phyloP scores from a whole-genome alignment of 1,284 basidiomycete genomes.

The Fomitopsis betulina region DNA sequence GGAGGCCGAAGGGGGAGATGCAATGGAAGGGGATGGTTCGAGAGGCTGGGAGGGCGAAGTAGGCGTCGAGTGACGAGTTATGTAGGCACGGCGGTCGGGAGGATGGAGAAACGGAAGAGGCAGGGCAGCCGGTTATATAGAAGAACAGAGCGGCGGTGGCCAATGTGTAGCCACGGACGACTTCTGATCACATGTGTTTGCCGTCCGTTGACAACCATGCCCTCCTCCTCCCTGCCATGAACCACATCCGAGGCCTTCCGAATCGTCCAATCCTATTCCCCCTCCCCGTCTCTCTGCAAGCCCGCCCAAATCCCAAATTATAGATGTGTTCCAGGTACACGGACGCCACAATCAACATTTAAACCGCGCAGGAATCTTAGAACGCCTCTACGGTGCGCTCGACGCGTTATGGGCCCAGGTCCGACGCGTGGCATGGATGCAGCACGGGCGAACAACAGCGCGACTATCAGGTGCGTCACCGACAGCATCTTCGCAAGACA shows the following conservation, averaged over 20 bases:
- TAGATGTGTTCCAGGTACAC: neutral
- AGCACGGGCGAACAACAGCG: neutral
- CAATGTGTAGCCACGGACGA: constrained; percentile 2
- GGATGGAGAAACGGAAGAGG: constrained; percentile 3
- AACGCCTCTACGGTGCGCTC: neutral
- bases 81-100: neutral
- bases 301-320: neutral
- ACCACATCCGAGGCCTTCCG: neutral
- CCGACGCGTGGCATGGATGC: neutral
- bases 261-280: neutral
- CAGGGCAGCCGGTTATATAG: constrained; percentile 6
- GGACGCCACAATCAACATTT: neutral
- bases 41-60: neutral
- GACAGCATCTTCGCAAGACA: neutral
- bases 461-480: neutral
- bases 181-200: constrained; percentile 8
- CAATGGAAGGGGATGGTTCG: neutral
- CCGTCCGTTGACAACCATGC: neutral
- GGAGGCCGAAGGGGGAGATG: neutral
- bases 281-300: neutral
- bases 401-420: neutral
- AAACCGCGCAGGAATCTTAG: neutral
- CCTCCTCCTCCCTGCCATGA: neutral
- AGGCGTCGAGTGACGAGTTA: neutral
- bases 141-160: neutral